phyloP scores from a whole-genome alignment of 306 rosid genomes.

The Dalbergia cultrata region DNA sequence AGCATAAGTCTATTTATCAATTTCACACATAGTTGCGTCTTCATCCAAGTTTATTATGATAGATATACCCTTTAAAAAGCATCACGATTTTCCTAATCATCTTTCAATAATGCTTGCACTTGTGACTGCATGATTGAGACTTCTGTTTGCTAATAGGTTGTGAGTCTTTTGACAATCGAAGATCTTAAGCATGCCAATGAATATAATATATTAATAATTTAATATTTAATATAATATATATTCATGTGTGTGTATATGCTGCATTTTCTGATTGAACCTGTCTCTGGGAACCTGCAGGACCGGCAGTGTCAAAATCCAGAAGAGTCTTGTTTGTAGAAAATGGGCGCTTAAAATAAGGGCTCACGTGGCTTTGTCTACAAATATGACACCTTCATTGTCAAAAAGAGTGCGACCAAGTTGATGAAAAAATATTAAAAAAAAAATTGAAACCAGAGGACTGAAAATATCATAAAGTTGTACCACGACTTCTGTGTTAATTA shows the following conservation, averaged over 20 bases:
- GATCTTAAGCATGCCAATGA: constrained; percentile 47
- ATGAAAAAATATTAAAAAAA: background rate
- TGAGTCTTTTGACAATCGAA: constrained; percentile 7
- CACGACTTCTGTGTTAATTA: background rate
- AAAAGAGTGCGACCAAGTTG: background rate
- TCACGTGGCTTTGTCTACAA: constrained; percentile 47
- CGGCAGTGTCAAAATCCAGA: constrained; percentile 30
- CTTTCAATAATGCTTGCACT: constrained; percentile 35
- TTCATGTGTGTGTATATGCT: background rate
- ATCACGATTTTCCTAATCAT: constrained; percentile 14
- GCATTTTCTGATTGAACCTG: constrained; percentile 46
- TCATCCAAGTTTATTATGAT: constrained; percentile 37
- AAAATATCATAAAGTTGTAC: background rate
- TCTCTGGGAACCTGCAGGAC: constrained; percentile 43
- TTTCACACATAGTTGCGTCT: constrained; percentile 30
- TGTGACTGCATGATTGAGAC: constrained; percentile 34
- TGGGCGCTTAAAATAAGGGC: background rate
- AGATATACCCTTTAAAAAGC: background rate
- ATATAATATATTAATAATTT: background rate
- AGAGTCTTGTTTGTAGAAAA: background rate
- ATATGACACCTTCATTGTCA: constrained; percentile 27
- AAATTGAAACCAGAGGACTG: background rate
- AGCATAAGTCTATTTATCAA: constrained; percentile 28
- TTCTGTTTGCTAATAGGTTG: constrained; percentile 17
- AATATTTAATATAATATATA: no score